Evolutionary conservation across 2,329 filamentous ascomycete genomes (phyloP), one percentile per base, ranked within the genome.

Genomic region (Colletotrichum eremochloae): DNA sequence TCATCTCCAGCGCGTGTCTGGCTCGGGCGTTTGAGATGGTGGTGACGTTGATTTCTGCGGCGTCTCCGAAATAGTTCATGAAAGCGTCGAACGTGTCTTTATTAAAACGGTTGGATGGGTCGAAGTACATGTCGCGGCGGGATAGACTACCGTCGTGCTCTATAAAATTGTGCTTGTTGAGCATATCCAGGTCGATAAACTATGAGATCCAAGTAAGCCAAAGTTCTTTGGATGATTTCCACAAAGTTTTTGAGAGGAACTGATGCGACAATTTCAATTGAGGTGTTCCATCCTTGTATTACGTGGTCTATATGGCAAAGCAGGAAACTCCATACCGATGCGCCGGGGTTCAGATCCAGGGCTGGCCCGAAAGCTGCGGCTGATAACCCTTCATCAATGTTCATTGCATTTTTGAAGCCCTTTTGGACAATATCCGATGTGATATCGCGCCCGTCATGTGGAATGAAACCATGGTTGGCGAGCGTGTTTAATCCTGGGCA

Each of bases 61-160:
- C 79, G 0, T 81, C 85, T 84, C 86, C 64, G 20, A 71, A 90
- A 77, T 84, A 89, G 4, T 75, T 70, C 38, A 75, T 79, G 0
- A 83, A 84, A 58, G 82, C 76, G 62, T 85, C 82, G 76, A 89
- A 90, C 70, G 88, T 77, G 2, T 81, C 83, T 58, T 84, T 78
- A 77, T 89, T 88, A 80, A 90, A 89, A 67, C 83, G 68, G 75
- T 86, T 82, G 75, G 85, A 85, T 76, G 86, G 84, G 29, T 87
- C 87, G 66, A 87, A 83, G 80, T 79, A 85, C n/a, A 82, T 84
- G 68, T 89, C 87, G 1, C 80, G 75, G 24, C 86, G 86, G 48
- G 81, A 83, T 31, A 86, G 65, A 68, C 84, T 86, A 5, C 82
- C 85, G 63, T 88, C 86, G 64, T 87, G 86, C 67, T 87, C 86